These are phyloP conservation scores for Passalora sequoiae DNA, from an alignment of 2,329 filamentous ascomycete species.

Conservation along the genomic window DNA sequence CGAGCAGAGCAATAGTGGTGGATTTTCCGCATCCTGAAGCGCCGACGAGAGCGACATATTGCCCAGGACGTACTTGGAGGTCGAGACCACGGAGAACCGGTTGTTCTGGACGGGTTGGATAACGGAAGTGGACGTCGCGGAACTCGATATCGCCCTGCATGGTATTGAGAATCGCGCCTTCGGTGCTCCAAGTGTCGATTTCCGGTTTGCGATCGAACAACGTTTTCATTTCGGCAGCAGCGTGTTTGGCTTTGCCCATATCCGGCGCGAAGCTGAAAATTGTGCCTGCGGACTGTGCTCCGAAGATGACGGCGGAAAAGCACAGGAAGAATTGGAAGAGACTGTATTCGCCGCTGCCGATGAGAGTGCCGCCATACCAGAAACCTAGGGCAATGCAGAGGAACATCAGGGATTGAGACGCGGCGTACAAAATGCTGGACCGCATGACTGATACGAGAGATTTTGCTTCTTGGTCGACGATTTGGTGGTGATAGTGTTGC, in stretches of 20 bases:
- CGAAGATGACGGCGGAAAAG: slow-evolving; percentile 83
- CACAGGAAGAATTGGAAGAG: slow-evolving; percentile 90
- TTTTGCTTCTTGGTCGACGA: slow-evolving; percentile 60
- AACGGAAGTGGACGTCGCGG: slow-evolving; percentile 87
- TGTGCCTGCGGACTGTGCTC: slow-evolving; percentile 82
- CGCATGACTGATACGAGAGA: slow-evolving; percentile 70
- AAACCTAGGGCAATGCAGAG: slow-evolving; percentile 81
- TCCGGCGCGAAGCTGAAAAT: slow-evolving; percentile 88
- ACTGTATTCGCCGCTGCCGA: slow-evolving; percentile 64
- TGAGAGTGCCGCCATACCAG: slow-evolving; percentile 81
- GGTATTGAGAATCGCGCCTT: slow-evolving; percentile 57
- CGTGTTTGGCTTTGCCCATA: slow-evolving; percentile 86
- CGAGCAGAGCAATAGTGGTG: slow-evolving; percentile 84
- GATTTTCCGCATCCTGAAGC: slow-evolving; percentile 91
- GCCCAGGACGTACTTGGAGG: slow-evolving; percentile 66
- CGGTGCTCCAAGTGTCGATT: slow-evolving; percentile 75
- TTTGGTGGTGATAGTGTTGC: slow-evolving; percentile 60
- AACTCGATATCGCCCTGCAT: slow-evolving; percentile 82
- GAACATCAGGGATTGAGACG: slow-evolving; percentile 78
- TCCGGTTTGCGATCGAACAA: slow-evolving; percentile 76
- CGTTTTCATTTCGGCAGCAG: slow-evolving; percentile 71
- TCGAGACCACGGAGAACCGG: slow-evolving; percentile 85
- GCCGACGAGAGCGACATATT: slow-evolving; percentile 87
- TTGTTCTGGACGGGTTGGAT: slow-evolving; percentile 84
- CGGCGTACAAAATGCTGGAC: slow-evolving; percentile 74